Percentiles rank a stretch among this genome's conserved stretches.
phyloP scores from a whole-genome alignment of 495 filamentous ascomycete species.

The Penicillium manginii region DNA sequence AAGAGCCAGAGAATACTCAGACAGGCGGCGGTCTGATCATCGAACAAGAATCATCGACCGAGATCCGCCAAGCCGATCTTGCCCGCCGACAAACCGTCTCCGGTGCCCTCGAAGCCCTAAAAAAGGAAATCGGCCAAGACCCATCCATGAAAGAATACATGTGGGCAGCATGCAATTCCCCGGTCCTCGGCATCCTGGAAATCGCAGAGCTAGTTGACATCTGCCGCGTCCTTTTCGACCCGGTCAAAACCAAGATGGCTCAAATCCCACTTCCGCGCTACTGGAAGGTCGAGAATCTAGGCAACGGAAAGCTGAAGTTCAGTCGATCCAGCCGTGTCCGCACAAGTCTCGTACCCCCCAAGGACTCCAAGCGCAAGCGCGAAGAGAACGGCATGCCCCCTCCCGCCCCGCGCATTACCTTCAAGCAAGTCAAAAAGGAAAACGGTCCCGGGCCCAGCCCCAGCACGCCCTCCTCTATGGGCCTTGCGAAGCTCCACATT shows the following conservation, averaged over 20 bases:
- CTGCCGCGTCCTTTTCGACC: slow-evolving; percentile 72
- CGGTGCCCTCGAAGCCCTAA: slow-evolving; percentile 76
- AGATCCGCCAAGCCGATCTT: slow-evolving; percentile 68
- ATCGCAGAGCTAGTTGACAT: slow-evolving; percentile 77
- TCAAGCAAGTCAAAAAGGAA: slow-evolving; percentile 46
- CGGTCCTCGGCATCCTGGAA: slow-evolving; percentile 67
- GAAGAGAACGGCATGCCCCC: slow-evolving; percentile 44
- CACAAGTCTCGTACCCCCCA: slow-evolving; percentile 35
- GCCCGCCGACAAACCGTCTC: slow-evolving; percentile 75
- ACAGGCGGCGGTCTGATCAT: slow-evolving; percentile 70
- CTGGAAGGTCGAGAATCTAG: slow-evolving; percentile 67
- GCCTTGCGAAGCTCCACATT: slow-evolving; percentile 43
- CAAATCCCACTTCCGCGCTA: slow-evolving; percentile 69
- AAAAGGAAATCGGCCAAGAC: slow-evolving; percentile 67
- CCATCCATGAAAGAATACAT: slow-evolving; percentile 66
- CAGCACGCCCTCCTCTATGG: slow-evolving; percentile 26
- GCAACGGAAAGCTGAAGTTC: slow-evolving; percentile 51
- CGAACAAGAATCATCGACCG: slow-evolving; percentile 72
- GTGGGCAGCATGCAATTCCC: slow-evolving; percentile 77
- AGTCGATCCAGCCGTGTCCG: slow-evolving; percentile 37
- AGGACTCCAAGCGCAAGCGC: slow-evolving; percentile 49
- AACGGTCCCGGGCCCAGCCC: slow-evolving; percentile 7
- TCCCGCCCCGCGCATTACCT: slow-evolving; percentile 48
- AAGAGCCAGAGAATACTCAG: slow-evolving; percentile 31
- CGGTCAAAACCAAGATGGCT: slow-evolving; percentile 63